A percentile compares a stretch with the other conserved stretches of the same genome.
phyloP scores from a whole-genome alignment of 306 rosid species.

The Gastrolobium villosum region DNA sequence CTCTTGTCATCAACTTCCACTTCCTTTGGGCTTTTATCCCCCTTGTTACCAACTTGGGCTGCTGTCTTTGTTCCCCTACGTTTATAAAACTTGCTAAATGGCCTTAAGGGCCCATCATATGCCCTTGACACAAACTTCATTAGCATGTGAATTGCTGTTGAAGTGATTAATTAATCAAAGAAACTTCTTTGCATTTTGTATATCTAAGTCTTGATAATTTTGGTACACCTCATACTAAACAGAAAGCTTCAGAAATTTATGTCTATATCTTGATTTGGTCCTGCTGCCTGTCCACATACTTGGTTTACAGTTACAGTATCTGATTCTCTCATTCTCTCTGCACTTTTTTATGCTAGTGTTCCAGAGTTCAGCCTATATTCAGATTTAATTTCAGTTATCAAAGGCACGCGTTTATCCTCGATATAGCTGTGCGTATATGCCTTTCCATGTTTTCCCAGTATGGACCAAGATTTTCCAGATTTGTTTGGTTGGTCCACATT shows the following conservation, averaged over 20 bases:
- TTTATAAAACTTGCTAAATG: too few species aligned
- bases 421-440: neutral
- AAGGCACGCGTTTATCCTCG: slow-evolving; percentile 7
- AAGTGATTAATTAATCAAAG: neutral
- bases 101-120: too few species aligned
- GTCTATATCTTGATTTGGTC: slow-evolving; percentile 7
- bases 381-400: neutral
- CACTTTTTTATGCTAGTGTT: slow-evolving; percentile 26
- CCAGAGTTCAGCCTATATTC: neutral
- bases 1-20: too few species aligned
- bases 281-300: neutral
- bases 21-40: too few species aligned
- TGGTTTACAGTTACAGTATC: neutral
- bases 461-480: neutral
- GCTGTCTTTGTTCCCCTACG: too few species aligned
- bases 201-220: slow-evolving; percentile 1
- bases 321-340: neutral
- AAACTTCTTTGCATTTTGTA: neutral
- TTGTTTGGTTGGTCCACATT: neutral
- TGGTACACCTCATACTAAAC: slow-evolving; percentile 5
- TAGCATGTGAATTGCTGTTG: slow-evolving; percentile 18
- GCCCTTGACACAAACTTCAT: slow-evolving; percentile 29
- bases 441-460: neutral
- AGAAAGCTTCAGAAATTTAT: neutral
- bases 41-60: too few species aligned